phyloP scores from a whole-genome alignment of 805 yeast genomes.

The Scheffersomyces stipitis region DNA sequence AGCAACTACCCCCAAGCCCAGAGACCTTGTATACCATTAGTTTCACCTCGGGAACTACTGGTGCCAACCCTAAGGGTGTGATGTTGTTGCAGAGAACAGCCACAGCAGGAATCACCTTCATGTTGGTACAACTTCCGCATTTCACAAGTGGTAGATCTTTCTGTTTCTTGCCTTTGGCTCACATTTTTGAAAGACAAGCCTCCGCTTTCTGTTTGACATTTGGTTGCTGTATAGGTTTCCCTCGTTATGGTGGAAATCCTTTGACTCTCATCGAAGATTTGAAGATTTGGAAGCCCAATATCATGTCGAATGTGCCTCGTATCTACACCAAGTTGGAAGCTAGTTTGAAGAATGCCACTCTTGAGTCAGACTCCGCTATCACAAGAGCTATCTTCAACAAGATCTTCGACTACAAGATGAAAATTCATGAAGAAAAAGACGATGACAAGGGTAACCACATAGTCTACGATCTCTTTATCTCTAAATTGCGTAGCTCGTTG shows the following conservation, averaged over 20 bases:
- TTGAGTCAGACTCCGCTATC: conserved; percentile 17
- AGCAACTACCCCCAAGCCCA: conserved; percentile 14
- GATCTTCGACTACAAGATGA: conserved; percentile 16
- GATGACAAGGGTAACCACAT: conserved; percentile 18
- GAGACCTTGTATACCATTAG: conserved; percentile 22
- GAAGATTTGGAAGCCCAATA: conserved; percentile 20
- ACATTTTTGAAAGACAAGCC: conserved; percentile 33
- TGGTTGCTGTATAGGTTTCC: conserved; percentile 28
- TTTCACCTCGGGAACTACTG: conserved; percentile 26
- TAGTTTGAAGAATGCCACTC: conserved; percentile 22
- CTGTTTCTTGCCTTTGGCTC: conserved; percentile 38
- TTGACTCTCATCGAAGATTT: conserved; percentile 24
- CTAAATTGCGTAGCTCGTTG: conserved; percentile 10
- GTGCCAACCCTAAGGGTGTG: conserved; percentile 28
- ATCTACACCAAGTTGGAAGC: conserved; percentile 26
- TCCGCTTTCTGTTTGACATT: conserved; percentile 17
- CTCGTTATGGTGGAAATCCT: conserved; percentile 21
- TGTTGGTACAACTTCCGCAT: conserved; percentile 10
- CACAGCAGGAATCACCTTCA: conserved; percentile 17
- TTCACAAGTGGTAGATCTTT: conserved; percentile 9
- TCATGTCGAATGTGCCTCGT: conserved; percentile 26
- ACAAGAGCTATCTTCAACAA: conserved; percentile 16
- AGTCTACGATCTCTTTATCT: conserved; percentile 11
- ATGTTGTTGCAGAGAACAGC: conserved; percentile 19
- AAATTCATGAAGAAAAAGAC: conserved; percentile 12